Percentiles rank a stretch among this genome's conserved stretches.
These are phyloP conservation scores for Boletales sp. DNA, from an alignment of 768 basidiomycete species.

Conservation along the genomic window DNA sequence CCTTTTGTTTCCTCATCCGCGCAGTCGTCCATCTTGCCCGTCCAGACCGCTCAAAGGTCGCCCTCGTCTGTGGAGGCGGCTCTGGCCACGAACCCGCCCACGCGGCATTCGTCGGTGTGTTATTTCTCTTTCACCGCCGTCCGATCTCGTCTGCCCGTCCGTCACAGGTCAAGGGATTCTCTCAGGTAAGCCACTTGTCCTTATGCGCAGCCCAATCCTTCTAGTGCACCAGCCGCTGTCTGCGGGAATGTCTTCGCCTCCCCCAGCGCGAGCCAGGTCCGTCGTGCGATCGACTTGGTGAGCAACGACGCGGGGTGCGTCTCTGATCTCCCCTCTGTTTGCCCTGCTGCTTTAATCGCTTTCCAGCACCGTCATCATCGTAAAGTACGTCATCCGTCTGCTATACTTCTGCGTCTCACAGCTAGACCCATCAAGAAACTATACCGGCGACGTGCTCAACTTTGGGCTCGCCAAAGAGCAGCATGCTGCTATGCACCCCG, in stretches of 20 bases:
- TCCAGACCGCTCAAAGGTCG: conserved; percentile 63
- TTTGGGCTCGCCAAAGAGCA: conserved; percentile 90
- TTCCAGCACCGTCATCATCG: conserved; percentile 71
- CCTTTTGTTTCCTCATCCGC: neutral
- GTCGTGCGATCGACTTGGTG: conserved; percentile 73
- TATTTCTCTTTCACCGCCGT: neutral
- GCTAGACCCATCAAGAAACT: conserved; percentile 50
- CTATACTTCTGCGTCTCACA: conserved; percentile 6
- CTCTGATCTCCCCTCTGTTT: neutral
- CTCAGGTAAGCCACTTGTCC: conserved; percentile 42
- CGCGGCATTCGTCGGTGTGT: conserved; percentile 81
- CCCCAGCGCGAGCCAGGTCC: conserved; percentile 82
- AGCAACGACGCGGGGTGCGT: conserved; percentile 68
- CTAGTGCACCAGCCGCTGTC: conserved; percentile 55
- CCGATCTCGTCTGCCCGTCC: neutral
- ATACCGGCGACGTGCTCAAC: conserved; percentile 88
- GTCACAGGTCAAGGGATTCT: conserved; percentile 69
- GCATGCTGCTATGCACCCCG: conserved; percentile 65
- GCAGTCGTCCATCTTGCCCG: conserved; percentile 60
- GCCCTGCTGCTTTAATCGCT: neutral
- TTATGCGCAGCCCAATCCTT: neutral
- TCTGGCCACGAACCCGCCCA: conserved; percentile 92
- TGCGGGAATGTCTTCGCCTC: conserved; percentile 90
- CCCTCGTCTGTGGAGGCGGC: conserved; percentile 80
- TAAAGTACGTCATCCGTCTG: conserved; percentile 50